Conservation (phyloP, 768 basidiomycete genomes). For the Hypholoma fasciculare region DNA sequence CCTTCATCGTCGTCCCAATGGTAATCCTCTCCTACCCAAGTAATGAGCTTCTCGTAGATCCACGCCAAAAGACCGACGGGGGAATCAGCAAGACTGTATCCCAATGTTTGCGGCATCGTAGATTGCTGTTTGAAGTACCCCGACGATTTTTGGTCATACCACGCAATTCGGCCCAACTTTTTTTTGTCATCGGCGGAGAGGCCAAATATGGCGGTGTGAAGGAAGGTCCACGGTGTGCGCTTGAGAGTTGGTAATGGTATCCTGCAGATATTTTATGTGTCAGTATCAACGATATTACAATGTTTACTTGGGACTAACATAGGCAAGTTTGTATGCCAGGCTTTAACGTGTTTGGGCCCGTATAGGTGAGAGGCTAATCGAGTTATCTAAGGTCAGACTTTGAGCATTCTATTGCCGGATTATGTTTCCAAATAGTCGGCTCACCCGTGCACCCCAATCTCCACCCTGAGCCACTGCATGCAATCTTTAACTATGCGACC, state of each 20-base stretch:
- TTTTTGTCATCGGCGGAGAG: slow-evolving; percentile 24
- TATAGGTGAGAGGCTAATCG: slow-evolving; percentile 26
- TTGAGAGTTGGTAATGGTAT: not conserved
- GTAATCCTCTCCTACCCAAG: slow-evolving; percentile 1
- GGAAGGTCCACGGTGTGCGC: slow-evolving; percentile 20
- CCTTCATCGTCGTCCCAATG: slow-evolving; percentile 46
- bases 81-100: slow-evolving; percentile 43
- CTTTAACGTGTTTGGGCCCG: slow-evolving; percentile 41
- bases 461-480: slow-evolving; percentile 45
- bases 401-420: slow-evolving; percentile 3
- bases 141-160: slow-evolving; percentile 5
- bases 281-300: not conserved
- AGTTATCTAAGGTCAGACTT: slow-evolving; percentile 23
- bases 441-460: slow-evolving; percentile 45
- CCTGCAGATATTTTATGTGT: not conserved
- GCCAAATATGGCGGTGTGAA: slow-evolving; percentile 26
- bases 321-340: slow-evolving; percentile 47
- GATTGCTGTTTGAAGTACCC: slow-evolving; percentile 31
- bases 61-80: slow-evolving; percentile 41
- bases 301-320: not conserved
- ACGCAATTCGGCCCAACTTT: not conserved
- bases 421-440: not conserved
- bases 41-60: slow-evolving; percentile 13
- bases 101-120: slow-evolving; percentile 37
- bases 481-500: not conserved